Conservation (phyloP, 768 basidiomycete species). For the Mycena galericulata region DNA sequence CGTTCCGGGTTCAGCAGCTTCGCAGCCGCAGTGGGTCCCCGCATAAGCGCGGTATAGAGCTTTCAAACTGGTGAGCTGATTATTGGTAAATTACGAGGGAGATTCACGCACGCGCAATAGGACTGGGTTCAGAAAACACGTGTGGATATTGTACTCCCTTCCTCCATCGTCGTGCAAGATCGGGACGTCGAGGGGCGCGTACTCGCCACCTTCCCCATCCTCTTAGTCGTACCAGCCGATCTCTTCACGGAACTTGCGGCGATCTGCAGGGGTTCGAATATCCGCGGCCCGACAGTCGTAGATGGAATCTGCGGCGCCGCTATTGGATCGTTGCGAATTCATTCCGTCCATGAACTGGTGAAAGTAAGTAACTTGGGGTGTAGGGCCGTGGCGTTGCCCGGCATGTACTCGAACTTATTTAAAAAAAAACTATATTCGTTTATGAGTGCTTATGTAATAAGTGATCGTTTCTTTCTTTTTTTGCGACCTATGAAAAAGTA, state of each 20-base stretch:
- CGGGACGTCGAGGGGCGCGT: background rate
- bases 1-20: too few relatives aligned
- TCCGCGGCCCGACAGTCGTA: background rate
- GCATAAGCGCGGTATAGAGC: too few relatives aligned
- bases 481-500: too few relatives aligned
- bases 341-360: background rate
- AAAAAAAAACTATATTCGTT: too few relatives aligned
- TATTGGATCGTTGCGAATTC: background rate
- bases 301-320: background rate
- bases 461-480: too few relatives aligned
- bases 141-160: background rate
- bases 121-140: slow-evolving; percentile 1
- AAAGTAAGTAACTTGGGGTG: too few relatives aligned
- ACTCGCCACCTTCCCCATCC: background rate
- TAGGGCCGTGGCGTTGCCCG: too few relatives aligned
- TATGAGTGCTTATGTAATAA: too few relatives aligned
- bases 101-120: background rate
- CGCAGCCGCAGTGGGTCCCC: too few relatives aligned
- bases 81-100: too few relatives aligned
- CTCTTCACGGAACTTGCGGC: background rate
- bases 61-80: too few relatives aligned
- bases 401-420: too few relatives aligned
- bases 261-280: background rate
- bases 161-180: background rate
- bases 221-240: background rate